Conservation (phyloP, 108 stramenopile species). For the Nannochloropsis salina region DNA sequence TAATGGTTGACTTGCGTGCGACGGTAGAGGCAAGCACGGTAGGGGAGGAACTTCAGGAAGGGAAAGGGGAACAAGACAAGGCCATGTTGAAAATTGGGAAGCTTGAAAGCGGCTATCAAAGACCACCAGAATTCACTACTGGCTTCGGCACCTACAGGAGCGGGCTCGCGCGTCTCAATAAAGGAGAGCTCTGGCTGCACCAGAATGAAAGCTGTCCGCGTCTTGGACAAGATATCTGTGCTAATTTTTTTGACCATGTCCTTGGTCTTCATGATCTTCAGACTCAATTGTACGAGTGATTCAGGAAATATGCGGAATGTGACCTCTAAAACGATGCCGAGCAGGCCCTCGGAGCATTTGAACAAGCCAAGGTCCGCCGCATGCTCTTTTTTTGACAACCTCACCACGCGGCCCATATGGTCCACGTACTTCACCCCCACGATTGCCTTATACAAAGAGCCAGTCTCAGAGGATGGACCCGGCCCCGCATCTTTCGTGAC, state of each 20-base stretch:
- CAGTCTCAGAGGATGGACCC: background rate
- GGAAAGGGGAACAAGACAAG: background rate
- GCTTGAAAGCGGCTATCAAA: background rate
- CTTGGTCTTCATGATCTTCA: background rate
- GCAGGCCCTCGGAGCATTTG: background rate
- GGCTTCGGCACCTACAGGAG: background rate
- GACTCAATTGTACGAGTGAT: background rate
- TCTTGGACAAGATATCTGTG: background rate
- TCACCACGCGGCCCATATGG: background rate
- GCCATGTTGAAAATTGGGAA: constrained; percentile 1
- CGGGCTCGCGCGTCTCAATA: constrained; percentile 11
- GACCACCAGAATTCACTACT: background rate
- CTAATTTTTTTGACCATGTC: background rate
- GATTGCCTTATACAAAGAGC: background rate
- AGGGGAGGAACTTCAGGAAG: background rate
- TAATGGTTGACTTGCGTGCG: constrained; percentile 1
- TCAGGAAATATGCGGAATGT: background rate
- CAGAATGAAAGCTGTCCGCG: background rate
- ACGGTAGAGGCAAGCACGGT: background rate
- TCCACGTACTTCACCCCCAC: constrained; percentile 7
- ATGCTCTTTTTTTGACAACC: background rate
- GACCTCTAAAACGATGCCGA: background rate
- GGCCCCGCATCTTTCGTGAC: constrained; percentile 11
- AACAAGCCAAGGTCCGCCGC: background rate
- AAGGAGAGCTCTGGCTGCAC: background rate